These are phyloP conservation scores for Chrysosporium queenslandicum DNA, from an alignment of 2,329 filamentous ascomycete species.

Conservation along the genomic window DNA sequence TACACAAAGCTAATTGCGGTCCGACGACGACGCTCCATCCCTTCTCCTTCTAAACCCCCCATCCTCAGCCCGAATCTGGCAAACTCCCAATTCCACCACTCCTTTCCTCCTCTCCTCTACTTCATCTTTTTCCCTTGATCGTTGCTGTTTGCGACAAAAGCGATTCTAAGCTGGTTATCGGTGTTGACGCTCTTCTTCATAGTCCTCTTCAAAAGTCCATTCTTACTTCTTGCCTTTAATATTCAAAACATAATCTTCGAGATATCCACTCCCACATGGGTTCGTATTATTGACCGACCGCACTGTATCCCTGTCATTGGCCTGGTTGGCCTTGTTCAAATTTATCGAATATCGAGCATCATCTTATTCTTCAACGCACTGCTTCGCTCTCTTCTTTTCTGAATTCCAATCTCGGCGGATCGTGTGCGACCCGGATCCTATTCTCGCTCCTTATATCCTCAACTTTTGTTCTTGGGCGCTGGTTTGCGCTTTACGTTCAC, in stretches of 20 bases:
- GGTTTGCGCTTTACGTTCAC: conserved; percentile 12
- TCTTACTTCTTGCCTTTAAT: neutral
- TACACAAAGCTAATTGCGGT: conserved; percentile 8
- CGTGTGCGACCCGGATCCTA: conserved; percentile 4
- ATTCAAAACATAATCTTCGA: conserved; percentile 3
- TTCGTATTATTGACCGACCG: conserved; percentile 4
- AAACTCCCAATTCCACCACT: neutral
- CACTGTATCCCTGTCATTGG: conserved; percentile 9
- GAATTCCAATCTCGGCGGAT: conserved; percentile 13
- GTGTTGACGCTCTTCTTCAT: conserved; percentile 3
- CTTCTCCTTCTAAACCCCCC: neutral
- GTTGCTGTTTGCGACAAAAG: neutral
- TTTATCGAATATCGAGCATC: conserved; percentile 6
- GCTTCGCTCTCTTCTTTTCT: neutral
- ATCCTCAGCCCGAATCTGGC: neutral
- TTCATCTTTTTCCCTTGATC: neutral
- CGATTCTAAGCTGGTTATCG: conserved; percentile 1
- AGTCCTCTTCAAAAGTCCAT: too few species aligned
- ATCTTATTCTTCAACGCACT: conserved; percentile 5
- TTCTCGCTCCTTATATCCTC: neutral
- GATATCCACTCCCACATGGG: conserved; percentile 11
- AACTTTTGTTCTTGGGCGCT: conserved; percentile 1
- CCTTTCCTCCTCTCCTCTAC: neutral
- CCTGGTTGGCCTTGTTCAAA: conserved; percentile 6
- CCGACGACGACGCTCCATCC: neutral